These are phyloP conservation scores for Coccomyxa subellipsoidea DNA, from an alignment of 163 green algal species.

Conservation along the genomic window DNA sequence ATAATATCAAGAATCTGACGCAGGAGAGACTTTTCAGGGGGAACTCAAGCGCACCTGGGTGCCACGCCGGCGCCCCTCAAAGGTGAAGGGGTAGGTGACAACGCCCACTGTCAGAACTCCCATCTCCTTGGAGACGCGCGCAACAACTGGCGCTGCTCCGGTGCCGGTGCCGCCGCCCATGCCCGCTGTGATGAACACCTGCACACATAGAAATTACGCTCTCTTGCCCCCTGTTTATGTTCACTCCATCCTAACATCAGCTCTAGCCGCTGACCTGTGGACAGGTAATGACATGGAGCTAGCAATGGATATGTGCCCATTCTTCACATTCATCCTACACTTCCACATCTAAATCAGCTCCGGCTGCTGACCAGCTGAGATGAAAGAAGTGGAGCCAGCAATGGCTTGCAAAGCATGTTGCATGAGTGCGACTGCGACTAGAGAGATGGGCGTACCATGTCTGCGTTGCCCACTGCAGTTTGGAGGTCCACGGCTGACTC, in stretches of 20 bases:
- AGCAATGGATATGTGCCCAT: too few species aligned
- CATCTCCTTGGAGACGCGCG: conserved; percentile 58
- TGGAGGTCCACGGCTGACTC: conserved; percentile 80
- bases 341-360: too few species aligned
- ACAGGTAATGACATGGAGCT: too few species aligned
- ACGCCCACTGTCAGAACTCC: conserved; percentile 78
- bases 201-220: not conserved
- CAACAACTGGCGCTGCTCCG: conserved; percentile 76
- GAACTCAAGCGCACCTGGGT: conserved; percentile 41
- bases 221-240: too few species aligned
- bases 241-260: too few species aligned
- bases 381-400: not conserved
- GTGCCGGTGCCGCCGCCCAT: conserved; percentile 81
- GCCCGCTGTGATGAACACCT: conserved; percentile 84
- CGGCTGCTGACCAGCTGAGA: too few species aligned
- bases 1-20: not conserved
- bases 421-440: not conserved
- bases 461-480: conserved; percentile 56
- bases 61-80: conserved; percentile 70
- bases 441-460: conserved; percentile 72
- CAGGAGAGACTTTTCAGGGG: not conserved
- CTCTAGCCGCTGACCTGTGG: too few species aligned
- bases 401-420: not conserved
- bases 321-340: too few species aligned
- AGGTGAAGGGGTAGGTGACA: conserved; percentile 85